Percentiles rank a stretch among this genome's conserved stretches.
phyloP scores from a whole-genome alignment of 2,329 filamentous ascomycete species.

The Colletotrichum tropicale region DNA sequence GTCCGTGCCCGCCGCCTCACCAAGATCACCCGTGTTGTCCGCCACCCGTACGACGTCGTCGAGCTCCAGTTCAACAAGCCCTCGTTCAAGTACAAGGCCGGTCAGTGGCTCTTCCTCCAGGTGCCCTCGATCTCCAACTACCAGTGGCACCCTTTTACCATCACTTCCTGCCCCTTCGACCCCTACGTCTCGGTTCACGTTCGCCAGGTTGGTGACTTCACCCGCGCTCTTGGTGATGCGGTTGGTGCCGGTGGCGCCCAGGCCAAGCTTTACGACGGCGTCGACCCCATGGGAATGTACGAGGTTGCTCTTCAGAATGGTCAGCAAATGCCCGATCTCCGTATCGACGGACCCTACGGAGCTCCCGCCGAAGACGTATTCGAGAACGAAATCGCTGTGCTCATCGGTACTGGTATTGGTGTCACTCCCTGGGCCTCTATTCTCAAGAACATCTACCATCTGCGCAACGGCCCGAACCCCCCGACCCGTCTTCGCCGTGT shows the following conservation, averaged over 20 bases:
- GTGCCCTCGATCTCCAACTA: constrained; percentile 85
- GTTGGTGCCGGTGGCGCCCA: constrained; percentile 91
- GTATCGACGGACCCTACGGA: constrained; percentile 95
- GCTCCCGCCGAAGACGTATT: constrained; percentile 98
- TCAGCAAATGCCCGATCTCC: constrained; percentile 86
- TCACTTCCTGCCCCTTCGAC: constrained; percentile 96
- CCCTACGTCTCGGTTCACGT: constrained; percentile 94
- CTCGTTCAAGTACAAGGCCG: constrained; percentile 96
- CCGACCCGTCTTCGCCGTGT: constrained; percentile 79
- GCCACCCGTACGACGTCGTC: constrained; percentile 95
- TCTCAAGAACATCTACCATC: constrained; percentile 97
- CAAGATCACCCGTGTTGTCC: constrained; percentile 90
- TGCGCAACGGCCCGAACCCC: constrained; percentile 81
- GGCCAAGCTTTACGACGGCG: constrained; percentile 85
- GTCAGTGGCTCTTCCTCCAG: constrained; percentile 97
- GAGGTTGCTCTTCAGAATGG: constrained; percentile 94
- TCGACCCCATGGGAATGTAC: constrained; percentile 96
- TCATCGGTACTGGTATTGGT: constrained; percentile 86
- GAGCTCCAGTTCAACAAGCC: constrained; percentile 98
- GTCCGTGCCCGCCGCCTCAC: constrained; percentile 83
- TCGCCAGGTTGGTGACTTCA: constrained; percentile 96
- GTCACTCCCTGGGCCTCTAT: constrained; percentile 88
- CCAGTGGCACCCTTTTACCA: constrained; percentile 99
- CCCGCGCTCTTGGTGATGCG: constrained; percentile 88
- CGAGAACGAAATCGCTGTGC: constrained; percentile 85